Evolutionary conservation across 208 protist species (phyloP), one percentile per base, ranked within the genome.

Genomic region (Angomonas deanei): DNA sequence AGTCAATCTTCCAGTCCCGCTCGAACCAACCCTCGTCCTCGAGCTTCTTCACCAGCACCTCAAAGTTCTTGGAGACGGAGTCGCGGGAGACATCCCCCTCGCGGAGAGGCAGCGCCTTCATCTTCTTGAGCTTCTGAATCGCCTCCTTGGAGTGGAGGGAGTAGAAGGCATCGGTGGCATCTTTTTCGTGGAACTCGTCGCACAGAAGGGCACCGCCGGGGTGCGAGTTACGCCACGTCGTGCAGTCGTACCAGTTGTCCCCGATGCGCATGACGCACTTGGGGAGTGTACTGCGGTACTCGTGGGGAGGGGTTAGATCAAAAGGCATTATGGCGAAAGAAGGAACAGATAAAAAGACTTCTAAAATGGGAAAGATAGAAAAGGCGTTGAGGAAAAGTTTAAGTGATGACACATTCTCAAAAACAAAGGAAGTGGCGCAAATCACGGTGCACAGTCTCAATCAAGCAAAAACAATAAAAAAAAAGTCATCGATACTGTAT

Each of bases 171-270:
- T 92, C 81, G 6, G 84, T 92, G 19, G 79, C 80, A 68, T 88
- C 85, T 50, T 76, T 78, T 32, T 82, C 74, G 60, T 92, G 82
- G 58, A 92, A 92, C 38, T 84, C 71, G 38, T 92, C 85, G 58
- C 78, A 84, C 48, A 92, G 66, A 70, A 86, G 68, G 17, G 81
- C 79, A 28, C 81, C 85, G 27, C 85, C 81, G 42, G 82, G 85
- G 74, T 92, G 85, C 15, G 77, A 80, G 48, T 81, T 76, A 46
- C 85, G 72, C 78, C 80, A 92, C n/a, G 78, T 66, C 1, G 85
- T 88, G 59, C 76, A 83, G 72, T 92, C 85, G 56, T 92, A 92
- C 85, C 81, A 88, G 53, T 70, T 85, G 60, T 92, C 82, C 49
- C 70, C 81, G 34, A 92, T 82, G 28, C 85, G 82, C 32, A 92